Base-by-base conservation (phyloP, 768 basidiomycete species). In the Suillus lakei region DNA sequence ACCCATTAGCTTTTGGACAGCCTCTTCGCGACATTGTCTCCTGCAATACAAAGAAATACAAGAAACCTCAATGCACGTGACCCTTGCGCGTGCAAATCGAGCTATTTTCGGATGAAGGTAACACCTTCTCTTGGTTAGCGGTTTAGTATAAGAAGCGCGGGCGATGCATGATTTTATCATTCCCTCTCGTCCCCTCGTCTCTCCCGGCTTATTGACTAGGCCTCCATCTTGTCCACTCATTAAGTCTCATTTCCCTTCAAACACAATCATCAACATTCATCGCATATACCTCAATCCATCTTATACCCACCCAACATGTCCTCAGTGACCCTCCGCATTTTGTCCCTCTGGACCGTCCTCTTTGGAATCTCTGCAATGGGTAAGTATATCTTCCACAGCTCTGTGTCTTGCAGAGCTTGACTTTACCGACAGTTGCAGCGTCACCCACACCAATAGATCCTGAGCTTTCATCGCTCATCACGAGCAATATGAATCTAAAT, bases 361-460 rank as follows among this genome's bases (percentile, higher is more conserved):
- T 62, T 76, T 28, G 62, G 67, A 48, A 44, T 77, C 8, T 44
- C 60, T 6, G 39, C 66, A 10, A 65, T 74, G 32, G 71, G 75
- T 76, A 26, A 3, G 71, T 48, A 30, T 18, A 61, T 36, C 12
- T 12, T 18, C 4, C 15, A 21, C 15, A 13, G 15, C 10, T n/a
- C 13, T 4, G 0, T 23, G 8, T 12, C 34, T 5, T 1, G 36
- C 56, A 61, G 30, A 67, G 38, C 15, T 32, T 38, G 38, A 50
- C 60, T 43, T 55, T 39, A 3, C 4, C 15, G n/a, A 46, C 7
- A 76, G 75, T n/a, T 28, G 53, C 63, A 34, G 66, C 76, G 9
- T 70, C 75, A 0, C 75, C 74, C 21, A 66, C 67, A 16, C 74
- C 74, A 13, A 68, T 76, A 63, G 74, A 76, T 38, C 15, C 72